Evolutionary conservation across 345 rosid species (phyloP).

Genomic region (Syzygium jambos): DNA sequence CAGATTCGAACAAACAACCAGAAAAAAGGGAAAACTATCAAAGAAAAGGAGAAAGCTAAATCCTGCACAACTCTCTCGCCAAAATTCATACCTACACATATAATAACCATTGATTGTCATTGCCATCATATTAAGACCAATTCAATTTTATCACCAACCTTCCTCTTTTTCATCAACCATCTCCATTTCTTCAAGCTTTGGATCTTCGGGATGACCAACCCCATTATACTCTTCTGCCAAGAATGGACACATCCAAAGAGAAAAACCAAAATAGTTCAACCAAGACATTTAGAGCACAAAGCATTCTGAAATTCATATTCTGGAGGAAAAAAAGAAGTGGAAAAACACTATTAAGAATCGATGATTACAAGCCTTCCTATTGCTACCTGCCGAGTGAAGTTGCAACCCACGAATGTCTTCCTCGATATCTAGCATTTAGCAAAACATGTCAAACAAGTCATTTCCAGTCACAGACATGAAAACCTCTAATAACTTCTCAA

Average conservation of each 20-base stretch:
- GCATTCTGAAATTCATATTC: neutral
- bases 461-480: neutral
- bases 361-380: neutral
- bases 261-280: neutral
- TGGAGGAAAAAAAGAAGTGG: neutral
- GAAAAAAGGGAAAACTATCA: neutral
- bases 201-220: slow-evolving; percentile 4
- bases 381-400: slow-evolving; percentile 5
- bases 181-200: slow-evolving; percentile 7
- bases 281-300: neutral
- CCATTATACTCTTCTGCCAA: slow-evolving; percentile 8
- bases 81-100: neutral
- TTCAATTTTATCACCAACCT: slow-evolving; percentile 10
- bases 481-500: neutral
- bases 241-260: neutral
- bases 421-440: slow-evolving; percentile 1
- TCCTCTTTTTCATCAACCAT: neutral
- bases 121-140: neutral
- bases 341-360: neutral
- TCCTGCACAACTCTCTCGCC: neutral
- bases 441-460: neutral
- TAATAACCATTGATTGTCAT: neutral
- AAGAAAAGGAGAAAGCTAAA: neutral
- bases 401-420: slow-evolving; percentile 6
- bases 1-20: neutral